Conservation (phyloP, 1,284 basidiomycete genomes). For the Trametes sp. region DNA sequence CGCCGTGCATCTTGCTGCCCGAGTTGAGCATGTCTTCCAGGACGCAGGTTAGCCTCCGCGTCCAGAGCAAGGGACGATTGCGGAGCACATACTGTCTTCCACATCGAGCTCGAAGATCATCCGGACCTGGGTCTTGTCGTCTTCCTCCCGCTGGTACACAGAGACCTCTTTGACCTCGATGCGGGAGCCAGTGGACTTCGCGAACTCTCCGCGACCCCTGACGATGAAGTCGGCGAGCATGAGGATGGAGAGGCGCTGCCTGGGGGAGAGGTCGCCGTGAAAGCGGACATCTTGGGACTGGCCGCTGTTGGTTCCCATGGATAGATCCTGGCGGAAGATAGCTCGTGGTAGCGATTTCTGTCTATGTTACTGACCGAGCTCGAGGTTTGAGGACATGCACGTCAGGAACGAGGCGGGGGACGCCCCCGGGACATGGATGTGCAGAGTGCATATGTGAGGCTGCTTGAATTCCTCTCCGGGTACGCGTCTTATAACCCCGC, state of each 20-base stretch:
- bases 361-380: too few relatives aligned
- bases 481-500: too few relatives aligned
- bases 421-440: too few relatives aligned
- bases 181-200: constrained; percentile 12
- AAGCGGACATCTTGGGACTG: too few relatives aligned
- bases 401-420: too few relatives aligned
- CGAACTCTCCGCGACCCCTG: constrained; percentile 15
- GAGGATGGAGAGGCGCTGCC: constrained; percentile 17
- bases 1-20: constrained; percentile 17
- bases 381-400: too few relatives aligned
- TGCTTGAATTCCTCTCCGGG: too few relatives aligned
- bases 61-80: too few relatives aligned
- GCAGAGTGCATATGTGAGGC: too few relatives aligned
- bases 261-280: constrained; percentile 13
- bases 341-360: too few relatives aligned
- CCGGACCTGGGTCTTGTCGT: constrained; percentile 23
- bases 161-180: constrained; percentile 19
- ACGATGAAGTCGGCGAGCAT: constrained; percentile 18
- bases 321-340: too few relatives aligned
- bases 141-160: constrained; percentile 15
- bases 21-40: constrained; percentile 27
- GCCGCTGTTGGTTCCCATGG: too few relatives aligned
- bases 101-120: constrained; percentile 22
- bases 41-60: neutral
- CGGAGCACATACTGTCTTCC: constrained; percentile 7